Percentiles rank a stretch among this genome's conserved stretches.
phyloP scores from a whole-genome alignment of 2,329 filamentous ascomycete species.

The Diaporthe longicolla region DNA sequence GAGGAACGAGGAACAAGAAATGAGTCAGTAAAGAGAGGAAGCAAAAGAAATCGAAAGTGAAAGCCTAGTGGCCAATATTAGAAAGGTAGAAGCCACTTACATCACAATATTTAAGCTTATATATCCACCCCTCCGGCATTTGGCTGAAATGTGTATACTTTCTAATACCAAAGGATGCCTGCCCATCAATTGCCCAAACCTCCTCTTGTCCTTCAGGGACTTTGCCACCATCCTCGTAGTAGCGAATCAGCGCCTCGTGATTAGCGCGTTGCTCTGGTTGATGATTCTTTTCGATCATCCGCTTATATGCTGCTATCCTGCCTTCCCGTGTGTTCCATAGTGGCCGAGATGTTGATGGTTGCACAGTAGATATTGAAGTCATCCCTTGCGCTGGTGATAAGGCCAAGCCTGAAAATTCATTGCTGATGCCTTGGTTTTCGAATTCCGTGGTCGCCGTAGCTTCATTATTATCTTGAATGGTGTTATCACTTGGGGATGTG shows the following conservation, averaged over 20 bases:
- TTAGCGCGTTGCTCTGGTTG: constrained; percentile 7
- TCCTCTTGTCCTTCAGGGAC: constrained; percentile 20
- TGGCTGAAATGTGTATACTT: neutral
- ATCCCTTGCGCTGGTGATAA: neutral
- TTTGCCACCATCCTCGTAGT: constrained; percentile 27
- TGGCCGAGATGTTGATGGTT: neutral
- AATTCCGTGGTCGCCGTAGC: neutral
- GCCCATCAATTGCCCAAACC: constrained; percentile 19
- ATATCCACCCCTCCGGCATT: constrained; percentile 13
- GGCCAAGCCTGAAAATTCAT: neutral
- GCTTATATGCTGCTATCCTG: constrained; percentile 15
- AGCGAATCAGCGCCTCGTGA: constrained; percentile 3
- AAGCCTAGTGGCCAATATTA: neutral
- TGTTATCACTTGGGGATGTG: too few species aligned
- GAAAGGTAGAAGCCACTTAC: constrained; percentile 16
- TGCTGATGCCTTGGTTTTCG: neutral
- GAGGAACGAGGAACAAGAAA: neutral
- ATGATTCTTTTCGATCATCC: neutral
- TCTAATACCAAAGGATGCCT: constrained; percentile 7
- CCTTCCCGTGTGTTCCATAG: constrained; percentile 10
- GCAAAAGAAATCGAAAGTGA: neutral
- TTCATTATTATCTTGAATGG: too few species aligned
- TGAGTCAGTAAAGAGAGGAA: constrained; percentile 1
- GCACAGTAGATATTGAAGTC: neutral
- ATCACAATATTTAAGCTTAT: constrained; percentile 6